Conservation (phyloP, 768 basidiomycete genomes). For the Panaeolus cyanescens region DNA sequence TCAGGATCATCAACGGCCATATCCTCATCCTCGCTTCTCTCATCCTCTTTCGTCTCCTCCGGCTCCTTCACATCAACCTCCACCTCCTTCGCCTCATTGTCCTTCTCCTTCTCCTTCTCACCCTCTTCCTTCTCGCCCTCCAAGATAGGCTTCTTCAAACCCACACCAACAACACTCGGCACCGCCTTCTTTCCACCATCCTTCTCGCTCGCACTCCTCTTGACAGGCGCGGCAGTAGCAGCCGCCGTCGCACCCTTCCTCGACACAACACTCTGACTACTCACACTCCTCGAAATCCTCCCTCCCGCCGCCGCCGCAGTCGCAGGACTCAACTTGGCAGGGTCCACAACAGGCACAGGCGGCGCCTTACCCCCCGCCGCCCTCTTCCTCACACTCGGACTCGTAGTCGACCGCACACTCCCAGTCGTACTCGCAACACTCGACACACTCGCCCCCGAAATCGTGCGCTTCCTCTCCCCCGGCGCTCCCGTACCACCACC, state of each 20-base stretch:
- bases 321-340: conserved; percentile 30
- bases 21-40: conserved; percentile 4
- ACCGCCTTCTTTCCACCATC: background rate
- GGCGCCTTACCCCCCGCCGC: conserved; percentile 3
- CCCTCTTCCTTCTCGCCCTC: conserved; percentile 7
- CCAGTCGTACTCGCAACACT: conserved; percentile 24
- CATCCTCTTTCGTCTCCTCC: conserved; percentile 5
- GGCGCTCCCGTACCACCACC: conserved; percentile 17
- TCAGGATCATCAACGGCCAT: background rate
- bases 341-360: conserved; percentile 31
- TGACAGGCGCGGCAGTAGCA: conserved; percentile 14
- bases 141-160: conserved; percentile 4
- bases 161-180: background rate
- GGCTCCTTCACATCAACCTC: background rate
- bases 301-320: conserved; percentile 20
- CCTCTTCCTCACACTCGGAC: conserved; percentile 15
- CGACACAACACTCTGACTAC: conserved; percentile 5
- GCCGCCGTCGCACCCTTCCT: conserved; percentile 10
- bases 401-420: conserved; percentile 22
- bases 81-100: background rate
- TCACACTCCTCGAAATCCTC: background rate
- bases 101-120: conserved; percentile 16
- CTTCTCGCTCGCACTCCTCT: conserved; percentile 5
- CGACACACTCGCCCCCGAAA: conserved; percentile 25
- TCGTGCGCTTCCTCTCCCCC: conserved; percentile 21